phyloP scores from a whole-genome alignment of 352 stramenopile genomes.

The Phytophthora crassamura region DNA sequence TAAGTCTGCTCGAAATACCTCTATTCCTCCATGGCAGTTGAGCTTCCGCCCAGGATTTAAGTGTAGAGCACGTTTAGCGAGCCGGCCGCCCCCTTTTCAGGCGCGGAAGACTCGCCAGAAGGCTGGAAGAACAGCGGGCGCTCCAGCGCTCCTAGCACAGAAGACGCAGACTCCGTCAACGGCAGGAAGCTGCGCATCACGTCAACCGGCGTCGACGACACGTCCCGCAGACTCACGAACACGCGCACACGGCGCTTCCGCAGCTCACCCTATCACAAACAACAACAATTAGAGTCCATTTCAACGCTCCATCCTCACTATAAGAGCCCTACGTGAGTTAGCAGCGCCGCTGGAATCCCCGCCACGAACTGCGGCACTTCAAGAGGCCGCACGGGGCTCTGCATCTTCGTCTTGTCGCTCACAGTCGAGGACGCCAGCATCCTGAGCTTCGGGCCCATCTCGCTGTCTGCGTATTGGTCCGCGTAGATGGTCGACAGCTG shows the following conservation, averaged over 20 bases:
- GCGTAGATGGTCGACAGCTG: conserved; percentile 66
- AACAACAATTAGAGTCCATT: conserved; percentile 7
- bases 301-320: conserved; percentile 1
- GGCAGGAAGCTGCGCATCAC: conserved; percentile 58
- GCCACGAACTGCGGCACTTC: conserved; percentile 65
- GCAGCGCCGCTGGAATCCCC: conserved; percentile 57
- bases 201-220: conserved; percentile 44
- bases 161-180: conserved; percentile 32
- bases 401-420: conserved; percentile 33
- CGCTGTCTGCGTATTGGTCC: conserved; percentile 33
- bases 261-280: conserved; percentile 54
- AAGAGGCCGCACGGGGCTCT: conserved; percentile 47
- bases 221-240: conserved; percentile 63
- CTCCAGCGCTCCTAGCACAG: conserved; percentile 43
- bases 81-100: neutral
- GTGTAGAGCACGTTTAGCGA: conserved; percentile 64
- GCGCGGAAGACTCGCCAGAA: neutral
- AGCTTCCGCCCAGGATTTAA: conserved; percentile 33
- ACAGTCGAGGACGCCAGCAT: conserved; percentile 51
- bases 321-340: conserved; percentile 56
- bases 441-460: conserved; percentile 48
- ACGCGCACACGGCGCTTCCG: conserved; percentile 56
- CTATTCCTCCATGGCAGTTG: conserved; percentile 33
- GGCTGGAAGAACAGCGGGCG: conserved; percentile 45
- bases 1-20: conserved; percentile 32